Base-by-base conservation (phyloP, 306 rosid genomes). In the Leucaena leucocephala region DNA sequence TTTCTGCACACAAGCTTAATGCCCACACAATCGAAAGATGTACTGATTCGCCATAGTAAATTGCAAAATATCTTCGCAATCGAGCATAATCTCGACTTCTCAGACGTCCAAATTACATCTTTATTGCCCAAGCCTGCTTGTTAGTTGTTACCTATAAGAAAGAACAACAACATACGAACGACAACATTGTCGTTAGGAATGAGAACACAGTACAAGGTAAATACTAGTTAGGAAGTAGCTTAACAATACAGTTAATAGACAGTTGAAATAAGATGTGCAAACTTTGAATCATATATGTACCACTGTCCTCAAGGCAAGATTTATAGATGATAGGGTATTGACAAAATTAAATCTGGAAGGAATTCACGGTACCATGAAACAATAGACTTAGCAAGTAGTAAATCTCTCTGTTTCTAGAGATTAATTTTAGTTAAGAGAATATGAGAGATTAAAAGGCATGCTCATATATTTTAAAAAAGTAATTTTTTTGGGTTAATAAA, bases 101-200 rank as follows among this genome's bases (percentile, higher is more conserved):
- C 35, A 77, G n/a, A 16, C 58, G 15, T 36, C 57, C 81, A 40
- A 13, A 27, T 40, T 39, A 54, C 39, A 59, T 22, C 54, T 70
- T 8, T 45, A 38, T 22, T 48, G n/a, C 43, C 16, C 43, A 39
- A 40, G 55, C 39, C 73, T 33, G 48, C 68, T 54, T 63, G 57
- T 49, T 42, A 79, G 73, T 48, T 34, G 62, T 58, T 9, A 58
- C 15, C 10, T 9, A n/a, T n/a, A 62, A 50, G 27, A 27, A 27
- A 27, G 27, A 27, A 27, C 27, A 27, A 0, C 27, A 27, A 27
- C 27, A 27, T 27, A 27, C 0, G 5, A 74, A 17, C 15, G 21
- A 43, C 45, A 49, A n/a, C 52, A 43, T 9, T 50, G 13, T 52
- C 33, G 58, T 36, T 33, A 52, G 22, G 11, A 55, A 21, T 2